Evolutionary conservation across 176 grass and related monocot genomes (phyloP).

Genomic region (Stipa capillata): DNA sequence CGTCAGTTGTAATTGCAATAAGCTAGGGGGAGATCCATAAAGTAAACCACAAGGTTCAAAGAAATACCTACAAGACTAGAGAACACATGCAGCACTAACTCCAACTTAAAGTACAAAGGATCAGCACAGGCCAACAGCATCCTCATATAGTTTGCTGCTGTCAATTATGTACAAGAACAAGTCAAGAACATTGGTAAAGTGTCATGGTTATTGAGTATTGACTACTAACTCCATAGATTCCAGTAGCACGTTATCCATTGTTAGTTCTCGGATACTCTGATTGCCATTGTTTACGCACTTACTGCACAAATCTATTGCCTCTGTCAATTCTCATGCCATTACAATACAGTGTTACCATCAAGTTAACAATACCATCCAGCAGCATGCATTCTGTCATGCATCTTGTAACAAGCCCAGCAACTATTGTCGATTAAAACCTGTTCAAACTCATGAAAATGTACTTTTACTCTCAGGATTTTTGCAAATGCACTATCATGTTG

Average conservation of each 20-base stretch:
- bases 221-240: neutral
- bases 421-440: neutral
- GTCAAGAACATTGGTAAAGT: neutral
- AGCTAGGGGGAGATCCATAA: neutral
- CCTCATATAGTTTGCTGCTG: neutral
- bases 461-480: neutral
- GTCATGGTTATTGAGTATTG: neutral
- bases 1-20: neutral
- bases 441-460: neutral
- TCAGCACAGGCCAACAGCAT: neutral
- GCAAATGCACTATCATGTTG: neutral
- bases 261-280: neutral
- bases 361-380: neutral
- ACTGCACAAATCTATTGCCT: neutral
- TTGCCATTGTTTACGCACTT: neutral
- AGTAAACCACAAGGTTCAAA: neutral
- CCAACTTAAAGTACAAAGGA: neutral
- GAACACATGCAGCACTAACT: neutral
- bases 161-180: neutral
- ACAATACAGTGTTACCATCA: neutral
- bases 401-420: neutral
- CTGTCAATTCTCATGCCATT: neutral
- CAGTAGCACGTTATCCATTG: neutral
- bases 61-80: neutral
- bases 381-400: neutral